A percentile compares a stretch with the other conserved stretches of the same genome.
phyloP scores from a whole-genome alignment of 129 eudicot genomes.

The Lactuca saligna region DNA sequence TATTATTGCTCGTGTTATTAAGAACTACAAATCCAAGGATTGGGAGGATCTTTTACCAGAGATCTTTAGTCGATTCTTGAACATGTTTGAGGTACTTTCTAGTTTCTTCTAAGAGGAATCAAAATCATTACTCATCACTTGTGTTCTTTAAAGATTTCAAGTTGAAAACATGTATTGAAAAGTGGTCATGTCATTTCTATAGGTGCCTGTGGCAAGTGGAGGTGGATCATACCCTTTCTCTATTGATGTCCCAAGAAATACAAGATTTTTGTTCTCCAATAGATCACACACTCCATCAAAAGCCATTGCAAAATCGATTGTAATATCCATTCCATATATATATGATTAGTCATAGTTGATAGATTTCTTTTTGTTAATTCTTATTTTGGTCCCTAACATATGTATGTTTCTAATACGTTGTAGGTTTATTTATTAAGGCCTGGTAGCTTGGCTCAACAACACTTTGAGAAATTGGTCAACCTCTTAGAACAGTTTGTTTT shows the following conservation, averaged over 20 bases:
- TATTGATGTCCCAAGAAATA: constrained; percentile 90
- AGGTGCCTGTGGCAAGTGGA: constrained; percentile 99
- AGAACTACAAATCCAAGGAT: constrained; percentile 52
- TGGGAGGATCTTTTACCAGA: constrained; percentile 85
- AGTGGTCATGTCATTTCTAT: background rate
- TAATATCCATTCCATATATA: constrained; percentile 39
- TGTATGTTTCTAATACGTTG: constrained; percentile 17
- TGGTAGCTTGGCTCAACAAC: constrained; percentile 74
- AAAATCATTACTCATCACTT: too few species aligned
- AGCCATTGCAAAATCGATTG: constrained; percentile 93
- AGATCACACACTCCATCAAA: constrained; percentile 76
- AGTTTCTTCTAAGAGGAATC: background rate
- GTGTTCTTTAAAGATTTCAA: background rate
- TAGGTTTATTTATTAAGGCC: constrained; percentile 92
- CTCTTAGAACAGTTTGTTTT: constrained; percentile 96
- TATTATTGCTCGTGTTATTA: constrained; percentile 89
- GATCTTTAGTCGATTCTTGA: constrained; percentile 72
- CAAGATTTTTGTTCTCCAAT: constrained; percentile 84
- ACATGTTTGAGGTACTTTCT: constrained; percentile 85
- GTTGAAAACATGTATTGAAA: background rate
- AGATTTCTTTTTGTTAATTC: constrained; percentile 19
- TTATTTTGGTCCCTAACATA: constrained; percentile 14
- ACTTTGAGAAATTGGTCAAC: constrained; percentile 91
- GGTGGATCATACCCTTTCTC: constrained; percentile 84
- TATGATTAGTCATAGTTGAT: background rate